Conservation (phyloP, 441 rosid species). For the Kokia cookei region DNA sequence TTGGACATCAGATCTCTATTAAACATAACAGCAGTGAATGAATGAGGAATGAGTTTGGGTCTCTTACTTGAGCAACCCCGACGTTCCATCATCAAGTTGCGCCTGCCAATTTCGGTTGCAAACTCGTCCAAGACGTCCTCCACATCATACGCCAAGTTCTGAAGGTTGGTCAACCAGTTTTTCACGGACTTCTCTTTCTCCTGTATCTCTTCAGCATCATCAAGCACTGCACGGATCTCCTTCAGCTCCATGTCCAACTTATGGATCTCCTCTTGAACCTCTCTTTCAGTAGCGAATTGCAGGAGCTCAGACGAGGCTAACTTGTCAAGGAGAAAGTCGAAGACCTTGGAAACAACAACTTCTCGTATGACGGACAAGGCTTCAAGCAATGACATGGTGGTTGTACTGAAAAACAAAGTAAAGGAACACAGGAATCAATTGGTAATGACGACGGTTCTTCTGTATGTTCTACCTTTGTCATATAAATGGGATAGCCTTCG, state of each 20-base stretch:
- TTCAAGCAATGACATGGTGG: background rate
- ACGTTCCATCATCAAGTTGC: background rate
- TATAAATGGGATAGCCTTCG: no score
- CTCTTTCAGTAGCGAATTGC: background rate
- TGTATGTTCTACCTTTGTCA: no score
- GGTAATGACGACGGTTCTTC: no score
- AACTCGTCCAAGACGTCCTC: constrained; percentile 11
- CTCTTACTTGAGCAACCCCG: background rate
- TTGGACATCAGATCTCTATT: background rate
- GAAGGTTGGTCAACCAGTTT: background rate
- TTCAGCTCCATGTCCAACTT: constrained; percentile 1
- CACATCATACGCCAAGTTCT: constrained; percentile 2
- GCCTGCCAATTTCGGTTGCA: background rate
- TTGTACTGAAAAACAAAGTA: no score
- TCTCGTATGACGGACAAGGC: background rate
- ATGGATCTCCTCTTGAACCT: background rate
- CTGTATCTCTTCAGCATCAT: constrained; percentile 7
- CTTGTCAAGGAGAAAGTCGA: background rate
- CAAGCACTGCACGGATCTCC: background rate
- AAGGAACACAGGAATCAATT: no score
- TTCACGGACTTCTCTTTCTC: background rate
- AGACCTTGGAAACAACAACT: background rate
- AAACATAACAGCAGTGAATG: background rate
- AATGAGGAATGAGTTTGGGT: background rate
- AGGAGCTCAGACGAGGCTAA: background rate